phyloP scores from a whole-genome alignment of 495 filamentous ascomycete species.

The Penicillium desertorum region DNA sequence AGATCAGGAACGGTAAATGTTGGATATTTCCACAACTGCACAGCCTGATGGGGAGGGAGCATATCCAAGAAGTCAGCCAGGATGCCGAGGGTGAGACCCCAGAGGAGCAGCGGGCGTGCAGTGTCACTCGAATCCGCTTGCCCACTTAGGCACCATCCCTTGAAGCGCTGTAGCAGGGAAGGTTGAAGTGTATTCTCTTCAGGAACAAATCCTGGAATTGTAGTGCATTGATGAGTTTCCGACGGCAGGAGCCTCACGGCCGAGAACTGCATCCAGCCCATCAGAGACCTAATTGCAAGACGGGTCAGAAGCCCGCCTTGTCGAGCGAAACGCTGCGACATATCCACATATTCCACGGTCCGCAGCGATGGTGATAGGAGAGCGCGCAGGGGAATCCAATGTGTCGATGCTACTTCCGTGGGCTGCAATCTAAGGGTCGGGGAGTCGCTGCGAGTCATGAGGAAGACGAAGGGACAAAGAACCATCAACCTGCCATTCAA shows the following conservation, averaged over 20 bases:
- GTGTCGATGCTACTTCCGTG: constrained; percentile 69
- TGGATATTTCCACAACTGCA: constrained; percentile 67
- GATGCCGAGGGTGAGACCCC: constrained; percentile 74
- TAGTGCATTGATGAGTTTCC: constrained; percentile 57
- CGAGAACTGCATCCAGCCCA: constrained; percentile 72
- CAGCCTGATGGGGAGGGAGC: constrained; percentile 61
- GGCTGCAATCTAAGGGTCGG: constrained; percentile 66
- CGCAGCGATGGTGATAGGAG: constrained; percentile 61
- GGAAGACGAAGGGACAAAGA: constrained; percentile 72
- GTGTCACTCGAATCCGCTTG: constrained; percentile 34
- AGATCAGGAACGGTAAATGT: constrained; percentile 71
- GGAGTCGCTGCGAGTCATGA: constrained; percentile 57
- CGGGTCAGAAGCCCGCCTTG: constrained; percentile 51
- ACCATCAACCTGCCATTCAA: constrained; percentile 62
- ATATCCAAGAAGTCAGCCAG: constrained; percentile 71
- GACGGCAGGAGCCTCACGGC: constrained; percentile 65
- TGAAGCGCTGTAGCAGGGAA: constrained; percentile 29
- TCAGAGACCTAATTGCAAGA: constrained; percentile 51
- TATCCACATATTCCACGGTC: constrained; percentile 65
- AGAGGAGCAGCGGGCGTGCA: constrained; percentile 60
- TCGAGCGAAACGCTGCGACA: constrained; percentile 61
- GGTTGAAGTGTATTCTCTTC: constrained; percentile 13
- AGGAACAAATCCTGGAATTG: constrained; percentile 47
- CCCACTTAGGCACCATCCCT: constrained; percentile 33
- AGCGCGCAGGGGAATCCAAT: constrained; percentile 72